These are phyloP conservation scores for Penicillium oxalicum DNA, from an alignment of 2,329 filamentous ascomycete species.

Conservation along the genomic window DNA sequence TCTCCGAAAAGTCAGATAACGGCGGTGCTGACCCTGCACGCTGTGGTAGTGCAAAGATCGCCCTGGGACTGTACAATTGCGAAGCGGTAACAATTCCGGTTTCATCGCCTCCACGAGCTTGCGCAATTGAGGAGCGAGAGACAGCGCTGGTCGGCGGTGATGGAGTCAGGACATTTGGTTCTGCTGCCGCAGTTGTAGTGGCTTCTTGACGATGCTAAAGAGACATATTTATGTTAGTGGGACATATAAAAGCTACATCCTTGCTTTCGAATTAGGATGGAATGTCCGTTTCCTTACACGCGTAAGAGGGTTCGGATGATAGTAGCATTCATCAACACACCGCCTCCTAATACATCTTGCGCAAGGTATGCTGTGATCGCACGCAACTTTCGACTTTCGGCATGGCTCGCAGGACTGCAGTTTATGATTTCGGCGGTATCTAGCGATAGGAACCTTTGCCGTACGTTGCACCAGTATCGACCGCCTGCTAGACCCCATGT, in stretches of 20 bases:
- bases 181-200: neutral
- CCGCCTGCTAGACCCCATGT: neutral
- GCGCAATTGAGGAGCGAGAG: neutral
- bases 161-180: neutral
- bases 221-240: neutral
- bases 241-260: neutral
- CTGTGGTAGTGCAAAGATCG: neutral
- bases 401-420: constrained; percentile 1
- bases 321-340: neutral
- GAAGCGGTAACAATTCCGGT: neutral
- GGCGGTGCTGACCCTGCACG: neutral
- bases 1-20: neutral
- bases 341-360: neutral
- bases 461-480: neutral
- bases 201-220: neutral
- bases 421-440: neutral
- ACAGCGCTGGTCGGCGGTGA: neutral
- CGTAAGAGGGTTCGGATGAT: neutral
- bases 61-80: neutral
- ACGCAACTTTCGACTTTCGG: neutral
- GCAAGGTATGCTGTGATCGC: neutral
- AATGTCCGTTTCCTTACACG: neutral
- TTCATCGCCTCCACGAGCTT: neutral
- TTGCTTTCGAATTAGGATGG: neutral
- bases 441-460: neutral